Conservation (phyloP, 371 early-diverging fungal genomes). For the Mucor lusitanicus region DNA sequence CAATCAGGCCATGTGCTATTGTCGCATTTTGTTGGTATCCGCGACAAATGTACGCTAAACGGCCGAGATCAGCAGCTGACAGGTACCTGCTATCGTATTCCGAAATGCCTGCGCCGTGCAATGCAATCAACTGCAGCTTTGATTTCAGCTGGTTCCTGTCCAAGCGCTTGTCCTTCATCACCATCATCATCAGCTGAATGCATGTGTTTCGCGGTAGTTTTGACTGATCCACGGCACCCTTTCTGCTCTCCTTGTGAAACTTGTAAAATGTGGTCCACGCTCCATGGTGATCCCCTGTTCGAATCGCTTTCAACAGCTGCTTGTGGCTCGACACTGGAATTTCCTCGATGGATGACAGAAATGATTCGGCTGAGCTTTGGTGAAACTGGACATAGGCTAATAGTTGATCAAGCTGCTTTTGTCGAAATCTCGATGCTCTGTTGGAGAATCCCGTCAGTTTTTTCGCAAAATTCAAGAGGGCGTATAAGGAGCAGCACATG, state of each 20-base stretch:
- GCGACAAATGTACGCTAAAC: constrained; percentile 30
- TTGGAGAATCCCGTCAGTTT: constrained; percentile 12
- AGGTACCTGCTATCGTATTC: constrained; percentile 23
- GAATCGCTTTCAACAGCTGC: constrained; percentile 24
- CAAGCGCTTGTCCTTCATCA: constrained; percentile 22
- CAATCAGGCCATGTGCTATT: constrained; percentile 15
- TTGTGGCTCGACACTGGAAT: constrained; percentile 38
- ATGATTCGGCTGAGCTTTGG: constrained; percentile 16
- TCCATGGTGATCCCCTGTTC: not conserved
- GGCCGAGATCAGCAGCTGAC: constrained; percentile 24
- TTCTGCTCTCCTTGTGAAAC: constrained; percentile 17
- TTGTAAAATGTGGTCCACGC: constrained; percentile 32
- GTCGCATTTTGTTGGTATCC: constrained; percentile 12
- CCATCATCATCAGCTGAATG: constrained; percentile 30
- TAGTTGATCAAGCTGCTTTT: constrained; percentile 35
- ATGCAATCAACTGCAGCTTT: constrained; percentile 26
- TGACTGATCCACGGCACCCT: not conserved
- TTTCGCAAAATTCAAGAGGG: constrained; percentile 38
- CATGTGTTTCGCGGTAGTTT: constrained; percentile 27
- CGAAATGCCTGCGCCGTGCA: constrained; percentile 17
- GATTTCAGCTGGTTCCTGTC: constrained; percentile 19
- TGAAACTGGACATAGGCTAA: constrained; percentile 32
- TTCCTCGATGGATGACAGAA: constrained; percentile 24
- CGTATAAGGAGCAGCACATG: constrained; percentile 35
- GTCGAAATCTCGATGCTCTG: constrained; percentile 16